These are phyloP conservation scores for Trichoderma reesei DNA, from an alignment of 495 filamentous ascomycete species.

Conservation along the genomic window DNA sequence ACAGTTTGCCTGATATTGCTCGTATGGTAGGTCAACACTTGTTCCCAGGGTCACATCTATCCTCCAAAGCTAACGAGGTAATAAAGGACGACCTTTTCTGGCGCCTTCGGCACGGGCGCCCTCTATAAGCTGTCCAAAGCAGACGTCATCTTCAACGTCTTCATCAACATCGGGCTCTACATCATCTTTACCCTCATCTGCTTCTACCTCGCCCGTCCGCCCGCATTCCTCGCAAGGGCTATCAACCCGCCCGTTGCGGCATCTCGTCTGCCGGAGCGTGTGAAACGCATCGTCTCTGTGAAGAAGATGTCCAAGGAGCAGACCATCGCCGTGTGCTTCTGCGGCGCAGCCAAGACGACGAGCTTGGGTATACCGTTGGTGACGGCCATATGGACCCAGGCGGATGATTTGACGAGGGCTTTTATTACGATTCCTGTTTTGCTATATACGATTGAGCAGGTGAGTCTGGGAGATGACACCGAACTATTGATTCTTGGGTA, in stretches of 20 bases:
- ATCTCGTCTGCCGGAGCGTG: conserved; percentile 16
- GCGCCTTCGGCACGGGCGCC: conserved; percentile 43
- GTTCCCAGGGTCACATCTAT: not conserved
- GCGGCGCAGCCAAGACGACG: conserved; percentile 48
- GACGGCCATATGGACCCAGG: conserved; percentile 43
- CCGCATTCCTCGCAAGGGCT: conserved; percentile 14
- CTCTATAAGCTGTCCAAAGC: conserved; percentile 36
- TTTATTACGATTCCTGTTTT: conserved; percentile 45
- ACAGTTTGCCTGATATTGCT: conserved; percentile 38
- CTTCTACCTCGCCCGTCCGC: conserved; percentile 38
- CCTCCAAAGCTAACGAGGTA: not conserved
- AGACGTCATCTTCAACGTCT: conserved; percentile 40
- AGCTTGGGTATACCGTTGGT: conserved; percentile 43
- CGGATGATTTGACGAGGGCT: conserved; percentile 40
- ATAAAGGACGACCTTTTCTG: conserved; percentile 43
- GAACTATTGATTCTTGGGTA: not conserved
- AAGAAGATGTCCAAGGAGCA: conserved; percentile 35
- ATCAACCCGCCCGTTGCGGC: conserved; percentile 19
- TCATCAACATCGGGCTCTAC: conserved; percentile 46
- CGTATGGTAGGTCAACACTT: conserved; percentile 36
- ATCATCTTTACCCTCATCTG: conserved; percentile 39
- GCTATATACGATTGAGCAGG: conserved; percentile 47
- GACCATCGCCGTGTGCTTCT: conserved; percentile 47
- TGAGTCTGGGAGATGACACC: no score
- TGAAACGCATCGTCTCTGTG: conserved; percentile 21